A percentile compares a stretch with the other conserved stretches of the same genome.
Conservation (phyloP, 768 basidiomycete genomes). For the Leucocoprinus sp. region DNA sequence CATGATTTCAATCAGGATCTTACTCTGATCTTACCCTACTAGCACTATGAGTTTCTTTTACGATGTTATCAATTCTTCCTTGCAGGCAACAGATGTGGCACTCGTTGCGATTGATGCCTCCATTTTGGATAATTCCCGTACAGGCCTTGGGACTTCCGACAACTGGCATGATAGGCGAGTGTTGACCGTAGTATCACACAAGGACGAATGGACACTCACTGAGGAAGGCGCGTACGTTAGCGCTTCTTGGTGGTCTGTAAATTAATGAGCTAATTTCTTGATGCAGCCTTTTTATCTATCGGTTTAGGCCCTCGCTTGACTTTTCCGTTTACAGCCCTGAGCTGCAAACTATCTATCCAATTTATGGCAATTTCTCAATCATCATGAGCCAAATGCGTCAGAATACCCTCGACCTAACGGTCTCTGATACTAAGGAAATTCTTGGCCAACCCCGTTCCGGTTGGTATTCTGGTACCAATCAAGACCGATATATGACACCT, state of each 20-base stretch:
- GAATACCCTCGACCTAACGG: constrained; percentile 26
- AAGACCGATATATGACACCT: constrained; percentile 4
- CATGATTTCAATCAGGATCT: neutral
- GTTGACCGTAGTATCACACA: constrained; percentile 45
- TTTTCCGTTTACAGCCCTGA: constrained; percentile 27
- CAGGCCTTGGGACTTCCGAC: constrained; percentile 9
- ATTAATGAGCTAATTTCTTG: constrained; percentile 6
- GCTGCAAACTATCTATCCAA: constrained; percentile 46
- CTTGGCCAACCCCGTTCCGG: constrained; percentile 33
- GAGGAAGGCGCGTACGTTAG: constrained; percentile 45
- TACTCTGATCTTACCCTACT: neutral
- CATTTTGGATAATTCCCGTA: constrained; percentile 16
- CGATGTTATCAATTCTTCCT: constrained; percentile 17
- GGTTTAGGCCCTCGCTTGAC: constrained; percentile 22
- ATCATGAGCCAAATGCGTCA: constrained; percentile 47
- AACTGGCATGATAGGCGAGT: constrained; percentile 25
- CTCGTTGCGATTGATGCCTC: constrained; percentile 34
- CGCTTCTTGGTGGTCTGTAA: neutral
- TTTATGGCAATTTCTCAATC: constrained; percentile 46
- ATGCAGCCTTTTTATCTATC: constrained; percentile 44
- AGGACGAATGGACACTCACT: constrained; percentile 28
- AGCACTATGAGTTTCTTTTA: constrained; percentile 15
- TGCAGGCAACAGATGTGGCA: constrained; percentile 34
- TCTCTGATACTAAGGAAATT: constrained; percentile 16
- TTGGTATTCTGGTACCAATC: constrained; percentile 16